Evolutionary conservation across 169 alveolate genomes (phyloP), one percentile per base, ranked within the genome.

Genomic region (Eimeria praecox): DNA sequence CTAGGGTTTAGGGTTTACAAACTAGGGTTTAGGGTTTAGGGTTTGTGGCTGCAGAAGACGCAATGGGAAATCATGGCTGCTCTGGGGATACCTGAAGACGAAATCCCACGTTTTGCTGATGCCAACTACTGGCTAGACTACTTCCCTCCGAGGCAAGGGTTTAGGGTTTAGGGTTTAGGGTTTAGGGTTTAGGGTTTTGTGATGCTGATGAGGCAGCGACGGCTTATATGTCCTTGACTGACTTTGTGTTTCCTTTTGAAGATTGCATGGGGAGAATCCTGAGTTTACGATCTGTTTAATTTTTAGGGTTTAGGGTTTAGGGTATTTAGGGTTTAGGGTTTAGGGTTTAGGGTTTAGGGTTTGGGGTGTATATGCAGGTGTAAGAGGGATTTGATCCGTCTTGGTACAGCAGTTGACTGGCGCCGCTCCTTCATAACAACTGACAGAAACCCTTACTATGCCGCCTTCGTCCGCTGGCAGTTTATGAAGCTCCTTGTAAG

Each of bases 401-500:
- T 73, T 8, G 96, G 95, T 66, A 20, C 71, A 96, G 95, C 98
- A 20, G 98, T 98, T 90, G 99, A 99, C 96, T 99, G 99, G 99
- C 97, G 99, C 64, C 98, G 99, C 75, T 98, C 99, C 49, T 99
- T 99, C 97, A 99, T 99, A 90, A 99, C 99, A 24, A 99, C 99
- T 22, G 99, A 99, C 94, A 97, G 98, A 85, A 99, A 99, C 96
- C 99, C 99, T 59, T 99, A 98, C 96, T 99, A 99, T 95, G 99
- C 99, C 96, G 98, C 99, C 80, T 96, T 96, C 52, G 91, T 96
- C 8, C 97, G 98, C 95, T 99, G 99, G 99, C 99, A 99, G 93
- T 99, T 99, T 98, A 97, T 97, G 30, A 97, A 97, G 82, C 98
- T 99, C 96, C 98, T 99, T 98, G 98, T 96, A 12, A 5, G 64